A percentile compares a stretch with the other conserved stretches of the same genome.
Conservation (phyloP, 108 stramenopile species). For the Nitzschia palea region DNA sequence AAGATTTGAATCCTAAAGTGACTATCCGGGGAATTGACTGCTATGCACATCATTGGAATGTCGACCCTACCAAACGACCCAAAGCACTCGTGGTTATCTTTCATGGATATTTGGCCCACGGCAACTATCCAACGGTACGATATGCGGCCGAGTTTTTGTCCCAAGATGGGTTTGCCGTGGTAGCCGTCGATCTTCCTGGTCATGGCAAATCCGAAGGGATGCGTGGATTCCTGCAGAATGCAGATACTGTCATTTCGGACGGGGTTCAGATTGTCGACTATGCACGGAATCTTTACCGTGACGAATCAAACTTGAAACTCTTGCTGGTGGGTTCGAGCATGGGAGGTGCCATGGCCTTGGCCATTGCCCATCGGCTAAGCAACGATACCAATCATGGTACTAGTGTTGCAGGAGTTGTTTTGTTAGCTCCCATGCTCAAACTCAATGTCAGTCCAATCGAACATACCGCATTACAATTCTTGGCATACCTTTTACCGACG, state of each 20-base stretch:
- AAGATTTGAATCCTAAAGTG: not conserved
- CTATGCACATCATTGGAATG: slow-evolving; percentile 49
- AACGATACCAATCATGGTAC: not conserved
- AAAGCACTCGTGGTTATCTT: slow-evolving; percentile 66
- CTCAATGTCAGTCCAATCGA: slow-evolving; percentile 52
- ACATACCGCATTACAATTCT: slow-evolving; percentile 30
- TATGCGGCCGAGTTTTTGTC: slow-evolving; percentile 75
- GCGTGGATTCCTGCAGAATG: slow-evolving; percentile 59
- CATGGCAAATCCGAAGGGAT: slow-evolving; percentile 71
- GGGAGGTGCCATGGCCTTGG: slow-evolving; percentile 81
- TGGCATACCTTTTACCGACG: slow-evolving; percentile 52
- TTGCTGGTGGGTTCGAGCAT: slow-evolving; percentile 77
- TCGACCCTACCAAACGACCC: slow-evolving; percentile 8
- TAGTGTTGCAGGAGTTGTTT: slow-evolving; percentile 51
- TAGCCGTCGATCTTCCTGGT: slow-evolving; percentile 72
- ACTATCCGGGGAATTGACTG: slow-evolving; percentile 55
- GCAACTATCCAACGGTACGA: slow-evolving; percentile 73
- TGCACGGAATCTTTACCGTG: slow-evolving; percentile 31
- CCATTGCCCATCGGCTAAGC: slow-evolving; percentile 48
- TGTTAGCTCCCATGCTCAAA: slow-evolving; percentile 82
- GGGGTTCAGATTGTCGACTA: slow-evolving; percentile 55
- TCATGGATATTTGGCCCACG: slow-evolving; percentile 84
- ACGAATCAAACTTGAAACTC: slow-evolving; percentile 27
- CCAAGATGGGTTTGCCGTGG: slow-evolving; percentile 50
- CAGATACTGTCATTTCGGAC: slow-evolving; percentile 53